A percentile compares a stretch with the other conserved stretches of the same genome.
Conservation (phyloP, 495 filamentous ascomycete genomes). For the Amniculicola lignicola region DNA sequence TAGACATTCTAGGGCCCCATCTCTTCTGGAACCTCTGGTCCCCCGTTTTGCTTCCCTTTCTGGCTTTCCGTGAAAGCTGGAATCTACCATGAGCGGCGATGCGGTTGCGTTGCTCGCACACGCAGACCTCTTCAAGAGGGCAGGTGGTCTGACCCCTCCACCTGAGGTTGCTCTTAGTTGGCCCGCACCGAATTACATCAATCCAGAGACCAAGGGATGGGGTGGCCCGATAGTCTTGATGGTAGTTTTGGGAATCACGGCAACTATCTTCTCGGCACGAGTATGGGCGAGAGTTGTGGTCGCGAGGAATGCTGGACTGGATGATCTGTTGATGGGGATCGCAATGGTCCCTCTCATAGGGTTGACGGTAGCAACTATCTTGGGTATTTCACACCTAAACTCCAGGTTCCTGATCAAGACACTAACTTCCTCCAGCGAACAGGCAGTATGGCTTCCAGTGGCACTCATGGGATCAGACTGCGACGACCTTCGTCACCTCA, state of each 20-base stretch:
- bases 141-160: constrained; percentile 26
- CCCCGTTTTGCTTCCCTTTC: background rate
- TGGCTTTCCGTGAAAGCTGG: background rate
- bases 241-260: constrained; percentile 12
- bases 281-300: constrained; percentile 31
- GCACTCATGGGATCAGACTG: constrained; percentile 33
- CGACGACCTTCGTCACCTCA: constrained; percentile 2
- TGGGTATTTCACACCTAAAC: too few relatives aligned
- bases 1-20: too few relatives aligned
- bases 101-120: background rate
- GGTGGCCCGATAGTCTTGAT: constrained; percentile 18
- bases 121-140: constrained; percentile 12
- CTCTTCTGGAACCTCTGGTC: background rate
- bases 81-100: background rate
- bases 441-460: constrained; percentile 29
- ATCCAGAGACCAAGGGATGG: constrained; percentile 29
- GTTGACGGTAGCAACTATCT: constrained; percentile 14
- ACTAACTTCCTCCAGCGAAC: background rate
- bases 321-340: constrained; percentile 29
- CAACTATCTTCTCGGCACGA: constrained; percentile 13
- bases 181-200: constrained; percentile 31
- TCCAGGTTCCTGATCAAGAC: too few relatives aligned
- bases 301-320: constrained; percentile 28
- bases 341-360: constrained; percentile 30
- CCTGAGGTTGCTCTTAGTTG: constrained; percentile 17